Evolutionary conservation across 306 rosid genomes (phyloP), one percentile per base, ranked within the genome.

Genomic region (Ormosia emarginata): DNA sequence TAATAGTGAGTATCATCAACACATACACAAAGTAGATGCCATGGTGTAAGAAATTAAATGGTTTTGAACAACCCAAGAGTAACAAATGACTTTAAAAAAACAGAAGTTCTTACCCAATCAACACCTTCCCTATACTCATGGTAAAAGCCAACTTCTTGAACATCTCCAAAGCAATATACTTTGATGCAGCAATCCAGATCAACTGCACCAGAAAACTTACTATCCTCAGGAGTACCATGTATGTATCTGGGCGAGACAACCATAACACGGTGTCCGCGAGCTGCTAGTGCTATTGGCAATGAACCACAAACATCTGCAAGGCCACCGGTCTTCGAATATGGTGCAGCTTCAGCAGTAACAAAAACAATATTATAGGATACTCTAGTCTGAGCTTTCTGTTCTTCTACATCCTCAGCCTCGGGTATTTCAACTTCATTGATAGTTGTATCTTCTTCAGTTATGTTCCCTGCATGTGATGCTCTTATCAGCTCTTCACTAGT

Each of bases 221-320:
- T 3, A 78, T 92, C 97, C 15, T 81, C 82, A 36, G 97, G 47
- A 59, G 88, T 65, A 32, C 94, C 98, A 7, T 84, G 88, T 33
- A 74, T 74, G 82, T 94, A 94, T 78, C 91, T 90, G 1, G 98
- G 98, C 17, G 95, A 90, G 77, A 94, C 80, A 78, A 94, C 98
- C 98, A 94, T 94, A 30, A 92, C 98, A 55, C 95, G 94, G 77
- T 94, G 98, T 18, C 97, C 98, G 0, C 95, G 93, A 50, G 79
- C 83, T 8, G 94, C 98, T 12, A 94, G 85, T 34, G 94, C 94
- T 67, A 89, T 80, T 12, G 98, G 97, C 88, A 94, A 84, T 75
- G 98, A 92, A 58, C 98, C 98, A 86, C 97, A 94, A 68, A 94
- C 98, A 94, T 94, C 98, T 43, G 89, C 98, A 66, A 94, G 88